Evolutionary conservation across 2,329 filamentous ascomycete genomes (phyloP).

Genomic region (Ophiostoma piceae): DNA sequence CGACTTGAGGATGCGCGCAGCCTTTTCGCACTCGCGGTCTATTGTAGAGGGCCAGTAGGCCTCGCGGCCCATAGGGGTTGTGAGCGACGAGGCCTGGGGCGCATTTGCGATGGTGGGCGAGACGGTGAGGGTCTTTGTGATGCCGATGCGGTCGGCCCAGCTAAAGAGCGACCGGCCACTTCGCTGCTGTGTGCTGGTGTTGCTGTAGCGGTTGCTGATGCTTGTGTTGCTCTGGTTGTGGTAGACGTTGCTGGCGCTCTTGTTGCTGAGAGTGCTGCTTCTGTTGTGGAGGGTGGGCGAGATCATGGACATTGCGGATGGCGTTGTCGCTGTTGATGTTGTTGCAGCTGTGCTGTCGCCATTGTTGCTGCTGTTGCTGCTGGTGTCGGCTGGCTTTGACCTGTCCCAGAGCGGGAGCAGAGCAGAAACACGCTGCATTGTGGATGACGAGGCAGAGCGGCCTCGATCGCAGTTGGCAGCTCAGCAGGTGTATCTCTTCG

Average conservation of each 20-base stretch:
- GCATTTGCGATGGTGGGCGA: conserved; percentile 25
- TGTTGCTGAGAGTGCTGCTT: conserved; percentile 18
- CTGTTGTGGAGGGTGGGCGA: conserved; percentile 3
- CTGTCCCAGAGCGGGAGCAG: conserved; percentile 41
- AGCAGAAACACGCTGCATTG: conserved; percentile 45
- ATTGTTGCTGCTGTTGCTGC: conserved; percentile 18
- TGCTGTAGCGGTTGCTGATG: conserved; percentile 17
- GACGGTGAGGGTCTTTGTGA: conserved; percentile 22
- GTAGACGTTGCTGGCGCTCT: conserved; percentile 10
- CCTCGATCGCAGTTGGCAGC: conserved; percentile 12
- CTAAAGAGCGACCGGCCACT: conserved; percentile 31
- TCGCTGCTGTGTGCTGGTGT: conserved; percentile 15
- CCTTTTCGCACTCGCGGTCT: conserved; percentile 72
- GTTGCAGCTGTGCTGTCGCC: not conserved
- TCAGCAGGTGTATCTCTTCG: not conserved
- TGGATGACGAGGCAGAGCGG: conserved; percentile 16
- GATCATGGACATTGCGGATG: conserved; percentile 1
- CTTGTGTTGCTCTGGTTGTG: conserved; percentile 6
- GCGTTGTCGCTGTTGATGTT: not conserved
- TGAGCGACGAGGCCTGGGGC: conserved; percentile 51
- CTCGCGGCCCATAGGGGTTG: conserved; percentile 70
- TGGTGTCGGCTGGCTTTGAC: conserved; percentile 25
- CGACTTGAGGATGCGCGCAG: conserved; percentile 67
- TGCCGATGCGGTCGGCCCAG: conserved; percentile 30
- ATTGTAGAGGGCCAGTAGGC: conserved; percentile 72